phyloP scores from a whole-genome alignment of 1,284 basidiomycete genomes.

The Moesziomyces sp. region DNA sequence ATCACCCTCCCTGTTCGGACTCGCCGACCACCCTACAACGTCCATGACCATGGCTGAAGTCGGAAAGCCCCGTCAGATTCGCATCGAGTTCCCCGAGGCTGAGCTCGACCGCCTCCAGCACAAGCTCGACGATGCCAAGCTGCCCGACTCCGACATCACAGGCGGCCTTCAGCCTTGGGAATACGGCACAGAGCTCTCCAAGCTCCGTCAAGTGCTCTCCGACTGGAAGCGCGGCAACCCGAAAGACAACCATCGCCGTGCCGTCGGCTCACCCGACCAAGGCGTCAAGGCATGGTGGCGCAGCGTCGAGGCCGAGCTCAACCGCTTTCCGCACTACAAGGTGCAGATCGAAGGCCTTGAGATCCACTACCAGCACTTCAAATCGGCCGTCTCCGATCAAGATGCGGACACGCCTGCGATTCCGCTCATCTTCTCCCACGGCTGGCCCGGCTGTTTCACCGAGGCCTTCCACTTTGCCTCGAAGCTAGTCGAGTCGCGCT shows the following conservation, averaged over 20 bases:
- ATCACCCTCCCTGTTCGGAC: no score
- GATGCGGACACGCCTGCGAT: constrained; percentile 38
- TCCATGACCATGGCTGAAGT: constrained; percentile 19
- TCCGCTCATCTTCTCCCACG: constrained; percentile 57
- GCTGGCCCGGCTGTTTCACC: constrained; percentile 57
- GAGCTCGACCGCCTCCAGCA: constrained; percentile 47
- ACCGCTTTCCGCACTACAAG: constrained; percentile 40
- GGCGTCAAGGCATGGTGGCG: constrained; percentile 54
- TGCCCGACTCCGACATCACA: constrained; percentile 40
- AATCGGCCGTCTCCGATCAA: constrained; percentile 17
- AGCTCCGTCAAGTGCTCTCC: constrained; percentile 37
- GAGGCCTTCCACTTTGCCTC: constrained; percentile 42
- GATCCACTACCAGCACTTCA: constrained; percentile 54
- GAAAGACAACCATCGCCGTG: constrained; percentile 18
- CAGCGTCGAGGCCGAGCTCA: constrained; percentile 39
- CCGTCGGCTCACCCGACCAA: constrained; percentile 10
- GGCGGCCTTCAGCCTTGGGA: constrained; percentile 44
- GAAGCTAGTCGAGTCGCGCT: constrained; percentile 25
- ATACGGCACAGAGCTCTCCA: constrained; percentile 50
- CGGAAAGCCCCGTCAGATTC: constrained; percentile 27
- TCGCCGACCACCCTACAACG: no score
- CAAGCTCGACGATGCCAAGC: constrained; percentile 48
- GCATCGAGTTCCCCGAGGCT: constrained; percentile 31
- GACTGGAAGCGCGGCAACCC: constrained; percentile 48
- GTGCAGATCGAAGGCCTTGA: constrained; percentile 50